Evolutionary conservation across 2,329 filamentous ascomycete genomes (phyloP).

Genomic region (Penicillium sp.): DNA sequence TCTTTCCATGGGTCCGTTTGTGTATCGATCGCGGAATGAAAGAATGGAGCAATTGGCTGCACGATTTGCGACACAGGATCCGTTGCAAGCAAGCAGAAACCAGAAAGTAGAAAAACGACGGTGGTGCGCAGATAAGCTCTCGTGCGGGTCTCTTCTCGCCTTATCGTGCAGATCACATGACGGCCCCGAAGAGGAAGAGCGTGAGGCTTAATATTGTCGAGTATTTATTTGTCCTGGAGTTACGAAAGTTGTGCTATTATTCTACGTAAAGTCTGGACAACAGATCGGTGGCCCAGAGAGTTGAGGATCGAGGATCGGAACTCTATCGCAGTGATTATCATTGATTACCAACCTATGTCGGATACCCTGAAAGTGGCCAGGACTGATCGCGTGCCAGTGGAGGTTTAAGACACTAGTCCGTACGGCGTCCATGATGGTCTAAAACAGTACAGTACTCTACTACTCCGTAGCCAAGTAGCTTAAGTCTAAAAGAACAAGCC

Average conservation of each 20-base stretch:
- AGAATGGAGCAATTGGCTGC: neutral
- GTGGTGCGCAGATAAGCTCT: constrained; percentile 3
- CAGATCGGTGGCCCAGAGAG: neutral
- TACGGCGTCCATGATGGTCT: neutral
- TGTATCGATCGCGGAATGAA: neutral
- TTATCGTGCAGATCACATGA: constrained; percentile 8
- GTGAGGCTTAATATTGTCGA: neutral
- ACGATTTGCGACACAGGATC: neutral
- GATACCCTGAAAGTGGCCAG: neutral
- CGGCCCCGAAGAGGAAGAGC: neutral
- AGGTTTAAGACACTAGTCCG: neutral
- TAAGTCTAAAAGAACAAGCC: neutral
- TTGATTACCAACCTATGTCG: neutral
- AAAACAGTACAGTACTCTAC: too few species aligned
- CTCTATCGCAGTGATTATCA: neutral
- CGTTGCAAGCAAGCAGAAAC: neutral
- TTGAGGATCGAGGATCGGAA: neutral
- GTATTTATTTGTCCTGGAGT: neutral
- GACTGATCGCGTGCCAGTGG: neutral
- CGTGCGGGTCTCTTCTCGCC: neutral
- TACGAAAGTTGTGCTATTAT: neutral
- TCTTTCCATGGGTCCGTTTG: constrained; percentile 15
- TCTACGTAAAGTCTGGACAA: neutral
- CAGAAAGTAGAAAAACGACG: neutral
- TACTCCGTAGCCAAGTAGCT: neutral